Evolutionary conservation across 2,329 filamentous ascomycete species (phyloP).

Genomic region (Coleophoma crateriformis): DNA sequence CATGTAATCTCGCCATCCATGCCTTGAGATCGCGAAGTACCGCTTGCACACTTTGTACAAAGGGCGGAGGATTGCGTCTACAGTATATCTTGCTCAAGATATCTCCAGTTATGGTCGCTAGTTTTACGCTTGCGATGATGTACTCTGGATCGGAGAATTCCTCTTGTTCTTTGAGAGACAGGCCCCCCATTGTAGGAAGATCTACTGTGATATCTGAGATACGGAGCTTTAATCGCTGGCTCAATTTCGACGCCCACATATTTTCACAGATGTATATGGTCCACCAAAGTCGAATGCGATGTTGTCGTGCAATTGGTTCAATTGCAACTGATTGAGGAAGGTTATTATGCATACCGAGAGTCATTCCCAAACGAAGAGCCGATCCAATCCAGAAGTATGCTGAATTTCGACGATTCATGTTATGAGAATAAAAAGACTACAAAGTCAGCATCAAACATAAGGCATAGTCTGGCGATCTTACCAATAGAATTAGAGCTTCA

Average conservation of each 20-base stretch:
- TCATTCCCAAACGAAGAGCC: conserved; percentile 34
- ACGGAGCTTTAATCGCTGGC: conserved; percentile 31
- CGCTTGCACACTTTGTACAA: conserved; percentile 31
- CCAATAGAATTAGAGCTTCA: conserved; percentile 37
- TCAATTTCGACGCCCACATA: conserved; percentile 33
- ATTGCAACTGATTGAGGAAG: conserved; percentile 29
- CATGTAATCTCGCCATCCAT: conserved; percentile 30
- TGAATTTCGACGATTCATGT: conserved; percentile 37
- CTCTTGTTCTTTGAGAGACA: conserved; percentile 15
- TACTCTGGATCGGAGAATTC: conserved; percentile 31
- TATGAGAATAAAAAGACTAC: conserved; percentile 38
- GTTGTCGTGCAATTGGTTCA: conserved; percentile 27
- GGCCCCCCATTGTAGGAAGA: conserved; percentile 29
- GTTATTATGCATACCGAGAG: conserved; percentile 33
- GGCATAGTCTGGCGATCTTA: conserved; percentile 17
- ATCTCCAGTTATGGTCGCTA: conserved; percentile 29
- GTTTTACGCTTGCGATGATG: conserved; percentile 31
- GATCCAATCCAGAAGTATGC: conserved; percentile 37
- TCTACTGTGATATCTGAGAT: conserved; percentile 35
- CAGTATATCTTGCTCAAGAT: conserved; percentile 18
- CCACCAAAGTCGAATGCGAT: conserved; percentile 36
- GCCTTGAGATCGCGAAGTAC: conserved; percentile 28
- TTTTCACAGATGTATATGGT: conserved; percentile 34
- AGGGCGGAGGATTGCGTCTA: conserved; percentile 24
- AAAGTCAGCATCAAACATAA: background rate